Percentiles rank a stretch among this genome's conserved stretches.
Conservation (phyloP, 2,329 filamentous ascomycete genomes). For the Fonsecaea erecta region DNA sequence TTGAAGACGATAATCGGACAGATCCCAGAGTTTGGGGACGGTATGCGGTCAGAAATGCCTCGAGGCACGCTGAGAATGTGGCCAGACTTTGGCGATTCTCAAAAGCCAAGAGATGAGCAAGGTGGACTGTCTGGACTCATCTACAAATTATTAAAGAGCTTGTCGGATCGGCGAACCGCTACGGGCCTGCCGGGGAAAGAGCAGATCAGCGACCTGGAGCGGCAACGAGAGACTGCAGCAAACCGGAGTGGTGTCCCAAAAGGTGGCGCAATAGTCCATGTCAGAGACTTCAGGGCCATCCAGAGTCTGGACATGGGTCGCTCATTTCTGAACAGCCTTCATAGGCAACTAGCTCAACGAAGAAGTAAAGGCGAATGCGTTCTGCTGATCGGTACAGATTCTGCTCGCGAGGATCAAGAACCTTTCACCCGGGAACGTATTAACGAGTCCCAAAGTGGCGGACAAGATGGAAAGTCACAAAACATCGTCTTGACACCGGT, state of each 20-base stretch:
- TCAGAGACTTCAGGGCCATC: conserved; percentile 82
- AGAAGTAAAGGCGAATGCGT: conserved; percentile 74
- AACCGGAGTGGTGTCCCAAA: conserved; percentile 41
- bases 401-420: conserved; percentile 58
- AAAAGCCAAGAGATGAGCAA: conserved; percentile 7
- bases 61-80: conserved; percentile 15
- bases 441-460: conserved; percentile 52
- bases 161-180: conserved; percentile 19
- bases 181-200: conserved; percentile 1
- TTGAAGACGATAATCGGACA: conserved; percentile 28
- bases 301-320: conserved; percentile 64
- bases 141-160: conserved; percentile 14
- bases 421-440: conserved; percentile 50
- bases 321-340: conserved; percentile 70
- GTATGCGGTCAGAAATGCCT: conserved; percentile 3
- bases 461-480: conserved; percentile 54
- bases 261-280: conserved; percentile 67
- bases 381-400: conserved; percentile 78
- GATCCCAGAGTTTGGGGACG: conserved; percentile 22
- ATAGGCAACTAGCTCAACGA: conserved; percentile 71
- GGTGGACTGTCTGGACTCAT: conserved; percentile 6
- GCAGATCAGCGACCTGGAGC: conserved; percentile 40
- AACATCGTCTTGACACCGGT: conserved; percentile 60
- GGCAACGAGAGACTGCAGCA: conserved; percentile 53
- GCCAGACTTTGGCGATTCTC: conserved; percentile 14